These are phyloP conservation scores for Macadamia tetraphylla DNA, from an alignment of 164 flowering plant species.

Conservation along the genomic window DNA sequence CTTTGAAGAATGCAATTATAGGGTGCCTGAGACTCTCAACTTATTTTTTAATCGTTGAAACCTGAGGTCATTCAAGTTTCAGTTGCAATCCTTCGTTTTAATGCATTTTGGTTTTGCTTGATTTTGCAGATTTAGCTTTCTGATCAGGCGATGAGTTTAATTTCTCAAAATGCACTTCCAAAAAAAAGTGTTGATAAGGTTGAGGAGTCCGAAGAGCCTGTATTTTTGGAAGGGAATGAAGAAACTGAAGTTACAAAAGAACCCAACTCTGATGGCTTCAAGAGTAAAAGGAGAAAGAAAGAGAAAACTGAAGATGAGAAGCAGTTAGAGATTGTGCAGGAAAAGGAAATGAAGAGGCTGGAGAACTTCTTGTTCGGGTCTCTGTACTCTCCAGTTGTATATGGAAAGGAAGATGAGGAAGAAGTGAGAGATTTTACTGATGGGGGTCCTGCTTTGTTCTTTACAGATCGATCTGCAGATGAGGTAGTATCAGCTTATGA, in stretches of 20 bases:
- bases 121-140: too few species aligned
- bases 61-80: too few species aligned
- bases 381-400: conserved; percentile 54
- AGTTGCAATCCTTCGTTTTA: too few species aligned
- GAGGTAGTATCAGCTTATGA: conserved; percentile 25
- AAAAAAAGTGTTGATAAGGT: too few species aligned
- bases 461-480: conserved; percentile 41
- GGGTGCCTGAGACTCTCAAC: too few species aligned
- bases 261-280: neutral
- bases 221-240: conserved; percentile 13
- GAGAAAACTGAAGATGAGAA: conserved; percentile 26
- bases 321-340: conserved; percentile 22
- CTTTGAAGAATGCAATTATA: too few species aligned
- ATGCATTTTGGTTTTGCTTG: neutral
- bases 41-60: too few species aligned
- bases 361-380: conserved; percentile 67
- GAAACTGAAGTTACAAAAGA: conserved; percentile 17
- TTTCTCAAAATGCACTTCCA: too few species aligned
- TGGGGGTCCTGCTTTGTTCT: conserved; percentile 36
- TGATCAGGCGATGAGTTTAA: too few species aligned
- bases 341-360: conserved; percentile 55
- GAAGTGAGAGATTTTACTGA: conserved; percentile 15
- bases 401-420: conserved; percentile 51
- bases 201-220: too few species aligned
- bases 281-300: conserved; percentile 42